These are phyloP conservation scores for Leishmania martiniquensis DNA, from an alignment of 208 protist genomes.

Conservation along the genomic window DNA sequence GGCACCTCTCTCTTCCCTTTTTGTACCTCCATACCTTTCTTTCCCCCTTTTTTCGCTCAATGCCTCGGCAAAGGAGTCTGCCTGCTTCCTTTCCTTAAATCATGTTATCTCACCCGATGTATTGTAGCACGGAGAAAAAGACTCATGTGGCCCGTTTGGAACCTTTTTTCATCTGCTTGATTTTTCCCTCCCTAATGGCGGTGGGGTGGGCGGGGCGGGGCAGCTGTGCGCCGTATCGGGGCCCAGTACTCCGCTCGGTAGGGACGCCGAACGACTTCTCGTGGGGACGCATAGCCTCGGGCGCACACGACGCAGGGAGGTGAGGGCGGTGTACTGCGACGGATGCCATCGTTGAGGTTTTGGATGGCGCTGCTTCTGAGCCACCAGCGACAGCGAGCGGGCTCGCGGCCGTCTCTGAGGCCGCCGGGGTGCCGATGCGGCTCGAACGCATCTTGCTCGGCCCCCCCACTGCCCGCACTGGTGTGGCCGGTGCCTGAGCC, in stretches of 20 bases:
- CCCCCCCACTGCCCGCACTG: neutral
- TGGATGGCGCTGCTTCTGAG: neutral
- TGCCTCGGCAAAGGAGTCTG: neutral
- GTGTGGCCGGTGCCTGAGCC: neutral
- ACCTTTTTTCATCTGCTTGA: conserved; percentile 1
- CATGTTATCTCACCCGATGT: neutral
- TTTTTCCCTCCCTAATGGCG: neutral
- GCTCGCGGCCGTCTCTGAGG: neutral
- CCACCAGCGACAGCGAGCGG: neutral
- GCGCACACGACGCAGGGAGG: too few species aligned
- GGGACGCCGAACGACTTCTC: neutral
- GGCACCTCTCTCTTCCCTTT: neutral
- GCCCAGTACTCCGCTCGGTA: too few species aligned
- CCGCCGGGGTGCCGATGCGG: neutral
- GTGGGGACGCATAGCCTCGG: too few species aligned
- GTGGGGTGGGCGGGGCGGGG: too few species aligned
- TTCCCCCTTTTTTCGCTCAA: neutral
- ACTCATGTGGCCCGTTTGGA: neutral
- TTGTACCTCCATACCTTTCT: neutral
- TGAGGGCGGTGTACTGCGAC: too few species aligned
- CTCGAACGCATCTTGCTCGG: neutral
- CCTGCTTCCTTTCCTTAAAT: neutral
- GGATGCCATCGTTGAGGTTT: neutral
- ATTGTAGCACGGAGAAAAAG: neutral
- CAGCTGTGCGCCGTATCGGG: too few species aligned